Evolutionary conservation across 768 basidiomycete species (phyloP), one percentile per base, ranked within the genome.

Genomic region (Suillus plorans): DNA sequence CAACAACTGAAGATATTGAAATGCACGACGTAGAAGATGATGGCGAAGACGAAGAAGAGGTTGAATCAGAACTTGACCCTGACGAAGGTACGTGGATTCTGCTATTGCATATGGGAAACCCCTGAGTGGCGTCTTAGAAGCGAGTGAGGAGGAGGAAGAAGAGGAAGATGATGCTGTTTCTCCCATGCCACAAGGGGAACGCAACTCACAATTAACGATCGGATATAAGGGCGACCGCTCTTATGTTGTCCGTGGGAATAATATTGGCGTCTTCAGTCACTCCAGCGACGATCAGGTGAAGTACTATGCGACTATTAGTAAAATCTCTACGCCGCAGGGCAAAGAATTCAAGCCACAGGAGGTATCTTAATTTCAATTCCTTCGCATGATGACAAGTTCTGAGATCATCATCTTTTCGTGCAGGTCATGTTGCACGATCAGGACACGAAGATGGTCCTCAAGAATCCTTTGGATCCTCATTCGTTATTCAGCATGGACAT

Each of bases 381-480:
- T 50, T 52, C 5, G 41, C 60, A 41, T 5, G 44, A 10, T 36
- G n/a, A 22, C 31, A 14, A 44, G 37, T 68, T 3, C 65, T 68
- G 63, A 69, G 36, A 20, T 36, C 9, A 34, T 41, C 36, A 18
- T 56, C 64, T 42, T 64, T 41, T 64, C 47, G 41, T 56, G 31
- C 72, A 97, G 95, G 88, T 97, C 70, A 97, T 98, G 96, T 79
- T 98, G 41, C 96, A 98, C 73, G 92, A 97, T 68, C 94, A 95
- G 87, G 97, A 99, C 76, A 85, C 87, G 52, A 94, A 94, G 79
- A 95, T 99, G 95, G 80, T 99, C 62, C 74, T 99, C 63, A 92
- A 93, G 86, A 91, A 97, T 73, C 88, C 94, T 4, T 74, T 78
- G 45, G 87, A 94, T 45, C 88, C 90, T 4, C 87, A 94, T 70